Evolutionary conservation across 2,329 filamentous ascomycete species (phyloP).

Genomic region (Fusarium brachygibbosum): DNA sequence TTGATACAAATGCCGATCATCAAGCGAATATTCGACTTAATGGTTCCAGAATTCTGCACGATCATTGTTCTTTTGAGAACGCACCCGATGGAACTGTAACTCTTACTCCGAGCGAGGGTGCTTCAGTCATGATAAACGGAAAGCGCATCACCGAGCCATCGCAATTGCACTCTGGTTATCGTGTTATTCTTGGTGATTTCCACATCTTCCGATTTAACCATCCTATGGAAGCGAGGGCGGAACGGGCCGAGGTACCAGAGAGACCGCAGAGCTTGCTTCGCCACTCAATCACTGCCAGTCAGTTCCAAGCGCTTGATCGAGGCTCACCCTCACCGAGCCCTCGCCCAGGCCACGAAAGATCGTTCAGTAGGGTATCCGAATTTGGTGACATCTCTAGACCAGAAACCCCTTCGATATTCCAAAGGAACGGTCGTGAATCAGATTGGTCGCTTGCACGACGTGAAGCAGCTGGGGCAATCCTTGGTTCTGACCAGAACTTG

Average conservation of each 20-base stretch:
- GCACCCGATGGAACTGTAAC: conserved; percentile 89
- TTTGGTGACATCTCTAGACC: conserved; percentile 78
- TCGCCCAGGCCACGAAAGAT: conserved; percentile 79
- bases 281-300: conserved; percentile 79
- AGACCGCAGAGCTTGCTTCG: conserved; percentile 79
- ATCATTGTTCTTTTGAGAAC: conserved; percentile 96
- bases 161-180: conserved; percentile 89
- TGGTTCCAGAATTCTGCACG: conserved; percentile 89
- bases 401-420: conserved; percentile 80
- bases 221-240: conserved; percentile 92
- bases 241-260: conserved; percentile 80
- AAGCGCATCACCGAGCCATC: conserved; percentile 88
- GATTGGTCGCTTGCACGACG: conserved; percentile 95
- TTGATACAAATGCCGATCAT: conserved; percentile 81
- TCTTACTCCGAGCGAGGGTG: conserved; percentile 88
- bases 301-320: conserved; percentile 70
- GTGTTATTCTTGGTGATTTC: conserved; percentile 96
- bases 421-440: conserved; percentile 78
- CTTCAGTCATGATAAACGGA: conserved; percentile 98
- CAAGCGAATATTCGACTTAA: conserved; percentile 93
- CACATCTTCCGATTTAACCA: conserved; percentile 99
- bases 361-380: conserved; percentile 85
- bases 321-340: conserved; percentile 72
- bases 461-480: conserved; percentile 91
- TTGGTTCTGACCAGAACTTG: conserved; percentile 93